Percentiles rank a stretch among this genome's conserved stretches.
These are phyloP conservation scores for Delonix regia DNA, from an alignment of 306 rosid genomes.

Conservation along the genomic window DNA sequence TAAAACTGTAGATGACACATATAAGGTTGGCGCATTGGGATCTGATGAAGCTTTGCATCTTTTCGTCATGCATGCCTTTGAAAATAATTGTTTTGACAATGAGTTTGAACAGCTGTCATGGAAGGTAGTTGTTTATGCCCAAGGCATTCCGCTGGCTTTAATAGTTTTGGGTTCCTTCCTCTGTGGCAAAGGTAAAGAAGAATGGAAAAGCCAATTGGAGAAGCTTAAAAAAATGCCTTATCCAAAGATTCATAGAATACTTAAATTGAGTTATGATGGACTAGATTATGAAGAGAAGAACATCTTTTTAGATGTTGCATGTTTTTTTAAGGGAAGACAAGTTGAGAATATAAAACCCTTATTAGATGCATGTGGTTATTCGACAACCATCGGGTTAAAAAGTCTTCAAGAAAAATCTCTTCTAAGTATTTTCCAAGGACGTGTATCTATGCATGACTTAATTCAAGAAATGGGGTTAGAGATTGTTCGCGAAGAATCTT, in stretches of 20 bases:
- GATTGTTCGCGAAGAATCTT: not conserved
- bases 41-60: not conserved
- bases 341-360: not conserved
- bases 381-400: not conserved
- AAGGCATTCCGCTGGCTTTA: not conserved
- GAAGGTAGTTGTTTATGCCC: not conserved
- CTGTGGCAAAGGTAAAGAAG: not conserved
- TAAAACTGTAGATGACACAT: not conserved
- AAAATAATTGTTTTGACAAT: not conserved
- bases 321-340: not conserved
- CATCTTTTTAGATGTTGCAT: not conserved
- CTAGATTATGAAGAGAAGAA: not conserved
- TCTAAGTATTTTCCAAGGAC: not conserved
- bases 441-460: not conserved
- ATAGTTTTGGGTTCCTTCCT: not conserved
- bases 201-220: not conserved
- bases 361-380: not conserved
- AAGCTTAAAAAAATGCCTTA: not conserved
- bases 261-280: not conserved
- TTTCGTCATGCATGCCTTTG: constrained; percentile 1
- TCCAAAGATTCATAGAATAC: not conserved
- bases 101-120: not conserved
- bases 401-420: constrained; percentile 12
- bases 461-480: not conserved
- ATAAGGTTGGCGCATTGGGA: not conserved